Evolutionary conservation across 148 eudicot genomes (phyloP).

Genomic region (Rhododendron molle): DNA sequence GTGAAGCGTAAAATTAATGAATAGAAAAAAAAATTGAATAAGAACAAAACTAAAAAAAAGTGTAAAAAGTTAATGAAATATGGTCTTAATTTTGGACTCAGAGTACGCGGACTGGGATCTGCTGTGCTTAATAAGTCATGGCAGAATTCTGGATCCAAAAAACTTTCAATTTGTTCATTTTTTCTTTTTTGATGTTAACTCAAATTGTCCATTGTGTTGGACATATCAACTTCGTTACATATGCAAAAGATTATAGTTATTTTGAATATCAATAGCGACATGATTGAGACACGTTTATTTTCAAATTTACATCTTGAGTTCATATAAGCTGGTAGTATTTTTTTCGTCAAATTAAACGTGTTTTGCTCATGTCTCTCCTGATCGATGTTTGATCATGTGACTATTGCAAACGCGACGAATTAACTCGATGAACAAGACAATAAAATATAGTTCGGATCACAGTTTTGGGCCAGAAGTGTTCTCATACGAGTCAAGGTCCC

Average conservation of each 20-base stretch:
- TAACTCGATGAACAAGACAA: too few species aligned
- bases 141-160: neutral
- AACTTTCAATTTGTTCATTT: neutral
- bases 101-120: too few species aligned
- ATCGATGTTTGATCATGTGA: neutral
- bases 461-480: neutral
- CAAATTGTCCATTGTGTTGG: too few species aligned
- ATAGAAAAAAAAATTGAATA: too few species aligned
- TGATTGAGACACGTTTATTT: neutral
- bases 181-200: too few species aligned
- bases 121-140: too few species aligned
- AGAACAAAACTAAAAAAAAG: too few species aligned
- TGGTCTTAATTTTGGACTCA: too few species aligned
- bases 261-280: neutral
- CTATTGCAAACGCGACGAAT: neutral
- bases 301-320: neutral
- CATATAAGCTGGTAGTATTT: neutral
- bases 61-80: too few species aligned
- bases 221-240: too few species aligned
- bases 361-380: neutral
- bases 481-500: neutral
- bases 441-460: neutral
- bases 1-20: too few species aligned
- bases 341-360: neutral
- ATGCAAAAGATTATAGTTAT: neutral